Evolutionary conservation across 2,329 filamentous ascomycete genomes (phyloP).

Genomic region (Pseudopyrenochaeta lycopersici): DNA sequence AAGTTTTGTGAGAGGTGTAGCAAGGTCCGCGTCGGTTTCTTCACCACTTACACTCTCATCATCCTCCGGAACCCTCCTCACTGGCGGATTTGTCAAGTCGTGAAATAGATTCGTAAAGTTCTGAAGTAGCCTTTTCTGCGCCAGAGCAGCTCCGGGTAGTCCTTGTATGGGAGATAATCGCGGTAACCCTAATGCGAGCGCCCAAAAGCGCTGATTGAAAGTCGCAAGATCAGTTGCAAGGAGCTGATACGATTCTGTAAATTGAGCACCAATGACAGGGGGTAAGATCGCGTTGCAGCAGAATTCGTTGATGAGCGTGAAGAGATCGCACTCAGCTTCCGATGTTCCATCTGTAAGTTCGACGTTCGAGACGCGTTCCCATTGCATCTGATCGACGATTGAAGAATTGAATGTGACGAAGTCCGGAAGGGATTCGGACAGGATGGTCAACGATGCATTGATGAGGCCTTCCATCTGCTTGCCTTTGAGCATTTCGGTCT

Average conservation of each 20-base stretch:
- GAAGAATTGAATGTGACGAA: slow-evolving; percentile 68
- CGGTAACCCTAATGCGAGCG: slow-evolving; percentile 64
- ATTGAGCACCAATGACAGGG: slow-evolving; percentile 60
- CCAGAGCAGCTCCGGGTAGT: slow-evolving; percentile 44
- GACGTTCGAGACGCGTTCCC: slow-evolving; percentile 65
- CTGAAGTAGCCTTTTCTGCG: slow-evolving; percentile 40
- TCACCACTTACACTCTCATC: slow-evolving; percentile 46
- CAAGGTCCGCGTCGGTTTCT: slow-evolving; percentile 44
- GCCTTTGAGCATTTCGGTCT: slow-evolving; percentile 59
- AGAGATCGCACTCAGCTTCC: slow-evolving; percentile 58
- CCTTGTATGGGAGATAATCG: slow-evolving; percentile 64
- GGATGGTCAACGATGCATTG: slow-evolving; percentile 41
- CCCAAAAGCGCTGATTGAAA: slow-evolving; percentile 63
- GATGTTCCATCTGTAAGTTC: slow-evolving; percentile 52
- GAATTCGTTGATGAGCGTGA: slow-evolving; percentile 64
- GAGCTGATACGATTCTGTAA: slow-evolving; percentile 57
- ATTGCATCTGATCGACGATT: slow-evolving; percentile 68
- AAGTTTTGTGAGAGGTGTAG: slow-evolving; percentile 41
- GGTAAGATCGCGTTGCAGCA: slow-evolving; percentile 61
- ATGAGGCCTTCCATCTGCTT: slow-evolving; percentile 53
- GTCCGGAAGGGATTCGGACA: slow-evolving; percentile 59
- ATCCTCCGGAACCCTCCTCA: slow-evolving; percentile 37
- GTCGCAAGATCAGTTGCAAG: slow-evolving; percentile 63
- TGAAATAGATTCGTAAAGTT: slow-evolving; percentile 38
- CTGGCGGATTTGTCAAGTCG: slow-evolving; percentile 38